phyloP scores from a whole-genome alignment of 768 basidiomycete genomes.

The Wakefieldia striispora region DNA sequence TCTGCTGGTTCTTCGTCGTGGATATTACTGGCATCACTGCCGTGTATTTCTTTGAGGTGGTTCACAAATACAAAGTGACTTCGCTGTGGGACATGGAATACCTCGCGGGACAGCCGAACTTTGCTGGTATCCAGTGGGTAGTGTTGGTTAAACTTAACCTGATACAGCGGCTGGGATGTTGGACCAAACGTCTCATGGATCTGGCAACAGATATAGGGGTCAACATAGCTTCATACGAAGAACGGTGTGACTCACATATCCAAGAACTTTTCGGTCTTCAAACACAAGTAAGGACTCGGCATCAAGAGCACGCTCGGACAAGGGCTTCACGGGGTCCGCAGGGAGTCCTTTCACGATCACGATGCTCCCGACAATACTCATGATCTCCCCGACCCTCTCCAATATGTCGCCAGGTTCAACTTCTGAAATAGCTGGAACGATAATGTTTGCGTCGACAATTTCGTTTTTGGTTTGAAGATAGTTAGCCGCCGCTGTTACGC shows the following conservation, averaged over 20 bases:
- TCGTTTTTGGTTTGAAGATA: constrained; percentile 73
- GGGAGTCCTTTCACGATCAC: constrained; percentile 70
- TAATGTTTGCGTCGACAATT: constrained; percentile 53
- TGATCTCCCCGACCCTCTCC: constrained; percentile 75
- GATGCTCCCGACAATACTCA: constrained; percentile 68
- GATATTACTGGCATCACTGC: constrained; percentile 92
- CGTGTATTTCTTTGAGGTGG: constrained; percentile 67
- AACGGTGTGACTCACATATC: constrained; percentile 60
- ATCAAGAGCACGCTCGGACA: constrained; percentile 70
- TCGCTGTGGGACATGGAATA: constrained; percentile 79
- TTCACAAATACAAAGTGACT: constrained; percentile 84
- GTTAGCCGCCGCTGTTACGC: constrained; percentile 36
- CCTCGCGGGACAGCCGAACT: constrained; percentile 53
- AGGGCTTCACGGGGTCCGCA: constrained; percentile 41
- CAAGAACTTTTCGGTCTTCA: constrained; percentile 85
- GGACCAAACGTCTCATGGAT: constrained; percentile 96
- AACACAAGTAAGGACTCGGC: constrained; percentile 90
- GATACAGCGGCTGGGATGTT: constrained; percentile 85
- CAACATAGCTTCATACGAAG: constrained; percentile 11
- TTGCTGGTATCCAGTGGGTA: constrained; percentile 61
- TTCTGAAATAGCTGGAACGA: constrained; percentile 60
- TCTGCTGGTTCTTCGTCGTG: constrained; percentile 93
- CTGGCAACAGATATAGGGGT: constrained; percentile 37
- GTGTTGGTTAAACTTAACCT: constrained; percentile 71
- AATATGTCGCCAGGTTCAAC: constrained; percentile 63